These are phyloP conservation scores for Populus hybrid DNA, from an alignment of 441 rosid species.

Conservation along the genomic window DNA sequence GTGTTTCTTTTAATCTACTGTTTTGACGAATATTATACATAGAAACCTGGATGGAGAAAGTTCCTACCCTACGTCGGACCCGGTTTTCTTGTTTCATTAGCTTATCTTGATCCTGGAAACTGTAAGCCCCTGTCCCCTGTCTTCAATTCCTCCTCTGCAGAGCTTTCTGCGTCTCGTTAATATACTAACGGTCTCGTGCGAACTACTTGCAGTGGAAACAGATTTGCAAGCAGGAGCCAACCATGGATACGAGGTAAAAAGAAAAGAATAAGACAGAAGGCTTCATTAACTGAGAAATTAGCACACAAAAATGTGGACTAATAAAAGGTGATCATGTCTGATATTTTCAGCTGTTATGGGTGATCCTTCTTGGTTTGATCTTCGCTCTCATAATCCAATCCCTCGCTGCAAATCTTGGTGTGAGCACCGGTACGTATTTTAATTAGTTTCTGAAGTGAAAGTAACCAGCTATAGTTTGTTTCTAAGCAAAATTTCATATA, in stretches of 20 bases:
- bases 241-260: constrained; percentile 44
- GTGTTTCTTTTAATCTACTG: background rate
- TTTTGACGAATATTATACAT: background rate
- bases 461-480: background rate
- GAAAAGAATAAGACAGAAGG: too few species aligned
- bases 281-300: background rate
- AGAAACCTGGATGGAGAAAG: constrained; percentile 57
- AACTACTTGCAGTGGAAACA: constrained; percentile 53
- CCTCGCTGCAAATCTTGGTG: constrained; percentile 70
- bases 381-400: constrained; percentile 28
- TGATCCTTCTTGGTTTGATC: constrained; percentile 48
- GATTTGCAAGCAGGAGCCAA: constrained; percentile 71
- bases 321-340: background rate
- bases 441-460: background rate
- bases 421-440: constrained; percentile 42
- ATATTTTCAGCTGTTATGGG: constrained; percentile 28
- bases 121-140: constrained; percentile 20
- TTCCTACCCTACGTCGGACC: constrained; percentile 52
- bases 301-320: background rate
- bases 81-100: constrained; percentile 62
- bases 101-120: constrained; percentile 74
- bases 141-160: background rate
- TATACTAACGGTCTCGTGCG: background rate
- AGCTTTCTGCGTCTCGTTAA: background rate
- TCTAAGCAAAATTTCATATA: background rate